Evolutionary conservation across 805 yeast genomes (phyloP), one percentile per base, ranked within the genome.

Genomic region (Candida anglica): DNA sequence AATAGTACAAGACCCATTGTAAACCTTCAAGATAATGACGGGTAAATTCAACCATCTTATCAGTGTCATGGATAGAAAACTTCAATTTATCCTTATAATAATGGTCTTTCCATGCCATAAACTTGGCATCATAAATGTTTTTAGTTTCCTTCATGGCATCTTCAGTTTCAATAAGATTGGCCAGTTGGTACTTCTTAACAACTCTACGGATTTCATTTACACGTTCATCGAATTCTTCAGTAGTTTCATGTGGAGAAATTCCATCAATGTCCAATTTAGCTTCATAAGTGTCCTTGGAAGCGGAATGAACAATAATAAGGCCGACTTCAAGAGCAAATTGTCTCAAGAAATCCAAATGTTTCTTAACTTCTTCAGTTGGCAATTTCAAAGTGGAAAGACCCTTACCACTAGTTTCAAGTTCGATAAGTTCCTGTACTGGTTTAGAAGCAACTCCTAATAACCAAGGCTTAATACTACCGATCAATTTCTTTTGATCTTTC

Each of bases 1-100:
- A 91, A 63, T 91, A 91, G 51, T 73, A 79, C 57, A 93, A 66
- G 10, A 93, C 98, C 98, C 98, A 91, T 62, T 91, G 98, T 42
- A 91, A 69, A 44, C 98, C 98, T 59, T 89, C 96, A 27, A 93
- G 69, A 53, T 89, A 93, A 52, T 86, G 88, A 45, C 78, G 77
- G 6, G 94, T 73, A 43, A 87, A 55, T 7, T 76, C 79, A n/a
- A 56, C 58, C 43, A 89, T 60, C 38, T 75, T 58, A 1, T 75
- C 82, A 16, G 71, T 73, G 43, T 82, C 82, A 21, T 76, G 58
- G 36, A 79, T 68, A 4, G 81, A 69, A 42, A 86, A 86, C 2
- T 75, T 77, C 40, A 93, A 67, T 53, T 93, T 93, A n/a, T 77
- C 76, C 40, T 75, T 73, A 58, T 93, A 93, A 55, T 93, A 93